Evolutionary conservation across 2,329 filamentous ascomycete genomes (phyloP).

Genomic region (Catunica adiposa): DNA sequence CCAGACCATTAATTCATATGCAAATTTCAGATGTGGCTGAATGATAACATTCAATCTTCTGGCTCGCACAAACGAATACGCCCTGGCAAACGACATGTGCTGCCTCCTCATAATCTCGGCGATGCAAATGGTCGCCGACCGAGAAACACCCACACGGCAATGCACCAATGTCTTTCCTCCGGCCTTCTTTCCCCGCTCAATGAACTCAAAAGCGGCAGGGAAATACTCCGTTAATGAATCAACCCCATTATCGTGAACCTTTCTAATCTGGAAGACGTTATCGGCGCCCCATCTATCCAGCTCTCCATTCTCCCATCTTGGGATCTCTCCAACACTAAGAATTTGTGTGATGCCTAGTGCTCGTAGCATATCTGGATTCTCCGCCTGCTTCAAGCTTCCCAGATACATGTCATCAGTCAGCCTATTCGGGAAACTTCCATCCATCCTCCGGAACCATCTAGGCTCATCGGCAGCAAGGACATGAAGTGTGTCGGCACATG

Average conservation of each 20-base stretch:
- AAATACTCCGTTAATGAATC: constrained; percentile 82
- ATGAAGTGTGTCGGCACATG: constrained; percentile 13
- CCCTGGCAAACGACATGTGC: constrained; percentile 68
- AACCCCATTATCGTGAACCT: constrained; percentile 92
- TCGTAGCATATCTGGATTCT: constrained; percentile 70
- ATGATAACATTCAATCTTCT: constrained; percentile 93
- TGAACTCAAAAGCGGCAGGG: constrained; percentile 71
- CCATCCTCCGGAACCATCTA: constrained; percentile 64
- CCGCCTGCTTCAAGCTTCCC: constrained; percentile 82
- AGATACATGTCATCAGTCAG: constrained; percentile 91
- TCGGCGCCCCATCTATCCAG: constrained; percentile 57
- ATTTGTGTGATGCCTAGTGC: constrained; percentile 74
- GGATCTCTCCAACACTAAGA: constrained; percentile 78
- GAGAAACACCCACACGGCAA: constrained; percentile 87
- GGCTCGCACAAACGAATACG: constrained; percentile 92
- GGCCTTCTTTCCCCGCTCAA: constrained; percentile 25
- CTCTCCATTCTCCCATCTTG: constrained; percentile 61
- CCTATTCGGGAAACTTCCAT: constrained; percentile 80
- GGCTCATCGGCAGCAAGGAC: constrained; percentile 42
- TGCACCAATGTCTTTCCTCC: constrained; percentile 60
- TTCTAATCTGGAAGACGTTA: constrained; percentile 65
- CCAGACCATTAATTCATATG: constrained; percentile 91
- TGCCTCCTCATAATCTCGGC: constrained; percentile 89
- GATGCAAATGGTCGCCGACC: constrained; percentile 94
- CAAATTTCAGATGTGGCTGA: constrained; percentile 86